Base-by-base conservation (phyloP, 2,329 filamentous ascomycete species). In the Fusarium verticillioides region DNA sequence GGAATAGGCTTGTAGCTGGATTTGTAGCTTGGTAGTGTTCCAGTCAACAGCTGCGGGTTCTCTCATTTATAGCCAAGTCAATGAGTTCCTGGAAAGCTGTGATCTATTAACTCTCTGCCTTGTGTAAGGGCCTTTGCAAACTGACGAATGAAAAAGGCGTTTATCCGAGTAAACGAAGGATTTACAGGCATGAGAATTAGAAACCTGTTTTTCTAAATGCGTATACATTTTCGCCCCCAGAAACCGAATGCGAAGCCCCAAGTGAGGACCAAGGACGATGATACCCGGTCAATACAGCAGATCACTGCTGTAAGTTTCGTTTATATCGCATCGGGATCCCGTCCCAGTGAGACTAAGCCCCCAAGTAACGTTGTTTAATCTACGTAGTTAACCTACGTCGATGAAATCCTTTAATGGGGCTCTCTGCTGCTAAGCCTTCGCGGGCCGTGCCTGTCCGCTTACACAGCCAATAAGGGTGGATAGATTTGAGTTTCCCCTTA, bases 321-420 rank as follows among this genome's bases (percentile, higher is more conserved):
- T 12, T 4, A 0, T 9, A 44, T 2, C 16, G 23, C 16, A 19
- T 26, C 18, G 23, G 16, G 4, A 44, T 26, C 43, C 23, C 23
- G 16, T 13, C 5, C 23, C 2, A 7, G 23, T 13, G 16, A 8
- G 6, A 0, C 23, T 0, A 1, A 44, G 23, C 23, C 23, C 26
- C 26, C 18, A 9, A 4, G 16, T 2, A 44, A 26, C 7, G 11
- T 19, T 26, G 16, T 19, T 9, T 12, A 26, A 26, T 1, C 43
- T 26, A 44, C 11, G 23, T 44, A 26, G 11, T 44, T 44, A 44
- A 13, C 11, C 43, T 19, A 19, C 8, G 23, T 44, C 23, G 23
- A 44, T 26, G 16, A 44, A 26, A 26, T 26, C 43, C 23, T 26
- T 44, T 26, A 13, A 26, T 19, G 23, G 43, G 43, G 43, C 23